Evolutionary conservation across 129 eudicot species (phyloP).

Genomic region (Arctium lappa): DNA sequence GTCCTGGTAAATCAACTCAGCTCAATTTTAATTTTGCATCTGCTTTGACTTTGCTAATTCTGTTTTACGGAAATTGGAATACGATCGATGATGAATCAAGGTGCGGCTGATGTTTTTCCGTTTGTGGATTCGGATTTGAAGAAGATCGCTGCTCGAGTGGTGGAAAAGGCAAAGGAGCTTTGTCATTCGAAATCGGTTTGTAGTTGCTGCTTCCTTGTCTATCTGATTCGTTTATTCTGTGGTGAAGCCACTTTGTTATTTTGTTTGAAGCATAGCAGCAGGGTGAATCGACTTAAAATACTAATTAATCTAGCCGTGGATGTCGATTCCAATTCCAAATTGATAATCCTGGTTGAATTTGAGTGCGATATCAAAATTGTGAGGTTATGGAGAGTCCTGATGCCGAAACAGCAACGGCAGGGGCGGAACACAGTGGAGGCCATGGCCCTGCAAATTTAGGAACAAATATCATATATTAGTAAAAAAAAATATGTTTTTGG

Average conservation of each 20-base stretch:
- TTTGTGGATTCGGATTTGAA: constrained; percentile 67
- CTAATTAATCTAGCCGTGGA: neutral
- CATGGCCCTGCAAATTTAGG: too few relatives aligned
- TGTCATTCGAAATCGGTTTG: constrained; percentile 64
- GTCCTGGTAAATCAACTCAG: constrained; percentile 45
- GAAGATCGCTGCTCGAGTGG: constrained; percentile 77
- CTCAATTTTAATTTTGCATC: neutral
- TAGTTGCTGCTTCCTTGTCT: neutral
- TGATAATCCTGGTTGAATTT: neutral
- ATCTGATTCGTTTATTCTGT: neutral
- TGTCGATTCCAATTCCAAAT: neutral
- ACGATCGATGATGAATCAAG: constrained; percentile 18
- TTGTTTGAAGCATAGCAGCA: neutral
- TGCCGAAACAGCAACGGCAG: neutral
- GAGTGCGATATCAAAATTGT: neutral
- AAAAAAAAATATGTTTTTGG: too few relatives aligned
- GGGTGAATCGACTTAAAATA: neutral
- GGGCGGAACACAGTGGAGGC: too few relatives aligned
- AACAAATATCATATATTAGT: too few relatives aligned
- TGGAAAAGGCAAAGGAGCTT: constrained; percentile 62
- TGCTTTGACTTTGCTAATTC: neutral
- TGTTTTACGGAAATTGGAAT: neutral
- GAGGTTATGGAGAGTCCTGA: constrained; percentile 6
- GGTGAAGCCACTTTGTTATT: neutral
- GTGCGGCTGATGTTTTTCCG: constrained; percentile 65